Evolutionary conservation across 768 basidiomycete species (phyloP).

Genomic region (Tylopilus vinaceipallidus): DNA sequence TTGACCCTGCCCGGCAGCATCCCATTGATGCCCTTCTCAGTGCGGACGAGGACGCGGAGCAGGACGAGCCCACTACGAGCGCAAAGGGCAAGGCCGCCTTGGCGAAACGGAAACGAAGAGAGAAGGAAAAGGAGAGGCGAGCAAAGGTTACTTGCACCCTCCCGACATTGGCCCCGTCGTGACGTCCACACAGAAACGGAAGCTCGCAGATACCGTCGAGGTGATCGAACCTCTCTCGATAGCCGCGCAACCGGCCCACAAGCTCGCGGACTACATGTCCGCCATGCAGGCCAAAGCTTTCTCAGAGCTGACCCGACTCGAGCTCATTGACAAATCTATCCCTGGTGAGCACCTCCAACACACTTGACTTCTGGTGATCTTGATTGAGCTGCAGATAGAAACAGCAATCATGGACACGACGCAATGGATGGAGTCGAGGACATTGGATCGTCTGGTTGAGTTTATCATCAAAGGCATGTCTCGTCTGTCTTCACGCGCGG

Average conservation of each 20-base stretch:
- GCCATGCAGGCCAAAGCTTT: slow-evolving; percentile 69
- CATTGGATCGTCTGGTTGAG: slow-evolving; percentile 65
- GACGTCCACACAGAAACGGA: slow-evolving; percentile 53
- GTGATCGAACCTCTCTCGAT: slow-evolving; percentile 41
- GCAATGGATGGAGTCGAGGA: slow-evolving; percentile 67
- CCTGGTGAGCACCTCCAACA: slow-evolving; percentile 54
- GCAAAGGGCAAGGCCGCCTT: slow-evolving; percentile 19
- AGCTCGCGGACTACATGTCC: slow-evolving; percentile 62
- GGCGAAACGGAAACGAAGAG: slow-evolving; percentile 70
- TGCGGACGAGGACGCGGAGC: slow-evolving; percentile 42
- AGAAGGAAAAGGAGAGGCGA: slow-evolving; percentile 71
- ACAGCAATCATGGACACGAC: slow-evolving; percentile 74
- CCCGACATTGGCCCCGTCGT: not conserved
- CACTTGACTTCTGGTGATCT: slow-evolving; percentile 29
- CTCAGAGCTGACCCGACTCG: slow-evolving; percentile 66
- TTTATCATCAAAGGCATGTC: slow-evolving; percentile 73
- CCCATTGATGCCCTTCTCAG: slow-evolving; percentile 42
- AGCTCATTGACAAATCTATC: slow-evolving; percentile 76
- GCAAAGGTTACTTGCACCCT: slow-evolving; percentile 51
- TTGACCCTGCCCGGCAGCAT: slow-evolving; percentile 30
- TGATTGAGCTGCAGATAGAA: slow-evolving; percentile 60
- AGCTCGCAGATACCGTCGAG: slow-evolving; percentile 48
- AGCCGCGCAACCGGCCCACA: slow-evolving; percentile 54
- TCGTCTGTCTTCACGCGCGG: not conserved
- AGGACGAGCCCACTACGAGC: slow-evolving; percentile 24